phyloP scores from a whole-genome alignment of 495 filamentous ascomycete species.

The Xylaria intraflava region DNA sequence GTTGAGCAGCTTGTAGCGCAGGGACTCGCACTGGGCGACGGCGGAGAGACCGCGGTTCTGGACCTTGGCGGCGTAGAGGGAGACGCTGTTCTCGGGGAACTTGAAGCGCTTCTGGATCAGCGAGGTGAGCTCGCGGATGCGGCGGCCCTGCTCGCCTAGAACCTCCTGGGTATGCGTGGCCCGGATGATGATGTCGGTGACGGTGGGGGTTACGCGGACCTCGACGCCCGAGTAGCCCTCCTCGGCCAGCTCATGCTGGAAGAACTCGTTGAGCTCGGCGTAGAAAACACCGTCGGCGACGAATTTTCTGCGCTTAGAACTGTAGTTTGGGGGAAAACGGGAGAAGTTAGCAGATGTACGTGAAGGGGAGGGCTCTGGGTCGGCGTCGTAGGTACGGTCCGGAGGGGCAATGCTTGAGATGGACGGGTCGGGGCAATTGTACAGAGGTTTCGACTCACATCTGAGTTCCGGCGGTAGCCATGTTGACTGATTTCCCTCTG shows the following conservation, averaged over 20 bases:
- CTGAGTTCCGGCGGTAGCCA: constrained; percentile 46
- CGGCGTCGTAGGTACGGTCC: too few relatives aligned
- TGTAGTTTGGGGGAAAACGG: constrained; percentile 23
- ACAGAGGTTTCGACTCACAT: constrained; percentile 41
- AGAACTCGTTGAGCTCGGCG: constrained; percentile 99
- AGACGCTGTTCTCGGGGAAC: constrained; percentile 99
- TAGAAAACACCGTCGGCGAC: constrained; percentile 99
- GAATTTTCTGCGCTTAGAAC: constrained; percentile 99
- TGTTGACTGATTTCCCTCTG: constrained; percentile 35
- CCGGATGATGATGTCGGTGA: constrained; percentile 99
- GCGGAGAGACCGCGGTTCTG: constrained; percentile 99
- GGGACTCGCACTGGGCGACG: constrained; percentile 99
- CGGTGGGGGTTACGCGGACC: constrained; percentile 98
- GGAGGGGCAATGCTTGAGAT: background rate
- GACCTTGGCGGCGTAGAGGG: constrained; percentile 99
- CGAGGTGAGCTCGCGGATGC: constrained; percentile 98
- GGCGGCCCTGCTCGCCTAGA: constrained; percentile 97
- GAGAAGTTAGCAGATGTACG: background rate
- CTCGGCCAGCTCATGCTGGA: constrained; percentile 99
- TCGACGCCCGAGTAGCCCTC: constrained; percentile 99
- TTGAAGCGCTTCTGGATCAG: constrained; percentile 99
- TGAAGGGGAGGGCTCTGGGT: too few relatives aligned
- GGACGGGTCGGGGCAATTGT: background rate
- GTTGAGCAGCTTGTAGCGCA: constrained; percentile 99
- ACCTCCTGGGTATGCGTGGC: constrained; percentile 99